phyloP scores from a whole-genome alignment of 129 eudicot species.

The Kitagawia praeruptora region DNA sequence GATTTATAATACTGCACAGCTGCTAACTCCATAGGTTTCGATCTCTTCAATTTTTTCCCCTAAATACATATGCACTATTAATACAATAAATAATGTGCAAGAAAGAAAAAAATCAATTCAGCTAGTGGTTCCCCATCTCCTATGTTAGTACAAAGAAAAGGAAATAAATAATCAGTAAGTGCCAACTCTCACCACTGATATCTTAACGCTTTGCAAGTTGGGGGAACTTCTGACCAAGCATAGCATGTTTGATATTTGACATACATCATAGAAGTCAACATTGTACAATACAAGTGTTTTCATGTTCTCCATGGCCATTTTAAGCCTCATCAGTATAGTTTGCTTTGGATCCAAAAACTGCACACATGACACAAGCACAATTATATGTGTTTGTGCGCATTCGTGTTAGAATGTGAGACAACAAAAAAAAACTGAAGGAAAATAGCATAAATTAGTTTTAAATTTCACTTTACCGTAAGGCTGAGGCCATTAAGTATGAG shows the following conservation, averaged over 20 bases:
- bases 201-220: not conserved
- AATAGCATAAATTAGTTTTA: not conserved
- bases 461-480: too few relatives aligned
- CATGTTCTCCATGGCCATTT: not conserved
- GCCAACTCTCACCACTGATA: not conserved
- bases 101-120: too few relatives aligned
- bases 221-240: not conserved
- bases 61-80: too few relatives aligned
- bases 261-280: not conserved
- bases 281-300: not conserved
- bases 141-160: too few relatives aligned
- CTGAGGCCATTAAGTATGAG: too few relatives aligned
- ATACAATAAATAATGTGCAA: too few relatives aligned
- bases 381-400: not conserved
- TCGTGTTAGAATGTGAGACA: not conserved
- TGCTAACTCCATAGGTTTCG: too few relatives aligned
- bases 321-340: not conserved
- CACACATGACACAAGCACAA: not conserved
- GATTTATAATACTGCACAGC: too few relatives aligned
- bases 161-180: too few relatives aligned
- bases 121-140: too few relatives aligned
- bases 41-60: too few relatives aligned
- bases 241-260: not conserved
- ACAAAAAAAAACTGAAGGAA: not conserved
- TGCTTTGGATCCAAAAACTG: not conserved